Base-by-base conservation (phyloP, 495 filamentous ascomycete genomes). In the Aspergillus hancockii region DNA sequence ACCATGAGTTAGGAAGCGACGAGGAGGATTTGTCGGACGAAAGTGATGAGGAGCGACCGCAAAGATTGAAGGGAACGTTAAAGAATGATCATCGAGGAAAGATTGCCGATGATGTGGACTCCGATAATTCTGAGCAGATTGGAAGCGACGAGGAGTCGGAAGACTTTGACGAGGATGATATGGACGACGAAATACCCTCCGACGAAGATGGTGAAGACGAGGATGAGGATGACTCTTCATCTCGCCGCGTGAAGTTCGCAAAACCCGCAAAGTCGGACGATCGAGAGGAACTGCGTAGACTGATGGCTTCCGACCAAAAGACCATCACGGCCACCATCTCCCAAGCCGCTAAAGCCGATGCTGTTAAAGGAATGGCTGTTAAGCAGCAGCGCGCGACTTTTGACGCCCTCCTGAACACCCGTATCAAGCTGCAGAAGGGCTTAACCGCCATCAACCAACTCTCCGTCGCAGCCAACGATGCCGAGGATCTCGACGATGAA, bases 371-470 rank as follows among this genome's bases (percentile, higher is more conserved):
- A 22, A 77, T 77, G 58, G 93, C 93, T 2, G 89, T 98, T 31
- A 91, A 90, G 63, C 75, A 83, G 51, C 94, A 98, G 71, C 83
- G 91, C 54, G 85, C 84, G 52, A 87, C 86, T 12, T 98, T 97
- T 67, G 93, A 98, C 61, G 81, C 88, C 2, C 83, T 98, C 3
- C 81, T 98, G 19, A 92, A 94, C 72, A 82, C 88, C 21, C 86
- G 94, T 8, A 96, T 98, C 65, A 88, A 90, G 57, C 75, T 98
- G 8, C 94, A 98, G 65, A 97, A 97, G 70, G 90, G 90, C 5
- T 74, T 98, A 16, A 82, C 91, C 16, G 87, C 90, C 3, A 82
- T 87, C 18, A 96, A 97, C 66, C 87, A 92, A 7, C 81, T 96
- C 51, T 68, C 79, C n/a, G 64, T 75, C 0, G 56, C 59, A 12